Percentiles rank a stretch among this genome's conserved stretches.
phyloP scores from a whole-genome alignment of 2,329 filamentous ascomycete genomes.

The Coniochaeta pulveracea region DNA sequence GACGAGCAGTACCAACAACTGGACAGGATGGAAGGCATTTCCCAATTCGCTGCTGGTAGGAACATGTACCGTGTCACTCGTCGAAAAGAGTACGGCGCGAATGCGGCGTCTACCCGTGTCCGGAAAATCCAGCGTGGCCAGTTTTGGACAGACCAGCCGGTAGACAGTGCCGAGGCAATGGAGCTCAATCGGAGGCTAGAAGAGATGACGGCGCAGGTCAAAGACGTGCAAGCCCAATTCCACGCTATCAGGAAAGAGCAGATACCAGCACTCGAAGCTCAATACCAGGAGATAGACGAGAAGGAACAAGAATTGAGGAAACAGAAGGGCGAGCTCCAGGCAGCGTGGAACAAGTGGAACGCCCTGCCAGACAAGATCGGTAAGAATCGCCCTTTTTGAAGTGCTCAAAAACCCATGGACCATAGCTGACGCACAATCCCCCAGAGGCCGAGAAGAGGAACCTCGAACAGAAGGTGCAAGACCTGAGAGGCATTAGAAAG shows the following conservation, averaged over 20 bases:
- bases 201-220: slow-evolving; percentile 26
- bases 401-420: background rate
- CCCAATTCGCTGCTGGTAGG: slow-evolving; percentile 57
- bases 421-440: slow-evolving; percentile 4
- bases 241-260: slow-evolving; percentile 22
- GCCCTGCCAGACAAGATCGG: slow-evolving; percentile 62
- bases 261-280: slow-evolving; percentile 27
- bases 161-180: slow-evolving; percentile 55
- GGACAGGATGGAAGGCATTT: slow-evolving; percentile 43
- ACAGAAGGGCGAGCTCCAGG: slow-evolving; percentile 60
- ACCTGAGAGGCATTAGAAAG: slow-evolving; percentile 11
- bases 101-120: slow-evolving; percentile 59
- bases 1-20: slow-evolving; percentile 60
- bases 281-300: slow-evolving; percentile 27
- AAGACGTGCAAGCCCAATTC: slow-evolving; percentile 21
- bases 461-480: slow-evolving; percentile 19
- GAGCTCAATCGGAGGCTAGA: slow-evolving; percentile 43
- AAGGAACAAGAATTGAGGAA: slow-evolving; percentile 28
- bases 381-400: slow-evolving; percentile 22
- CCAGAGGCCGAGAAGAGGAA: slow-evolving; percentile 22
- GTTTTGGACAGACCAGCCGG: slow-evolving; percentile 68
- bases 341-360: slow-evolving; percentile 50
- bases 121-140: slow-evolving; percentile 47
- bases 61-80: slow-evolving; percentile 54
- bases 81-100: slow-evolving; percentile 69